Base-by-base conservation (phyloP, 306 rosid genomes). In the Rosa lucieae region DNA sequence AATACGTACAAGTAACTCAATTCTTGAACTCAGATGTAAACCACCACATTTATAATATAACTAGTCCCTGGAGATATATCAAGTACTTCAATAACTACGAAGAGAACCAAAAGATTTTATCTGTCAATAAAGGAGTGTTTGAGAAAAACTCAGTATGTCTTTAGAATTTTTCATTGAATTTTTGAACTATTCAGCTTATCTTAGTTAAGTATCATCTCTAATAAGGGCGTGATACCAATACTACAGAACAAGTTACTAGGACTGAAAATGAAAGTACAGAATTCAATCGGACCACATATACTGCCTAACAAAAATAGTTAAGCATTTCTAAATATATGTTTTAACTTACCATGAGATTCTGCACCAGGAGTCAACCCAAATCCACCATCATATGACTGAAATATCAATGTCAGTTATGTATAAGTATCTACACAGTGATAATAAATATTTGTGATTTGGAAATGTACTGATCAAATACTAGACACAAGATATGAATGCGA, bases 311-410 rank as follows among this genome's bases (percentile, higher is more conserved):
- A 75, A 53, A 47, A 66, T 32, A 78, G 15, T 18, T 58, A 43
- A 62, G 39, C 15, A 75, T 51, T 32, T 58, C 71, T 23, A 52
- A 51, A 77, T 77, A 47, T 62, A 76, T 66, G 79, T 67, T 75
- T 76, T 49, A 84, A 85, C 99, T 88, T 89, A 95, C 99, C 98
- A 42, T 95, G 99, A 80, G 99, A 95, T 86, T 95, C 99, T 65
- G 96, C 88, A 76, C 92, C 94, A 70, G 99, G 99, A 84, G 77
- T 90, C 82, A 95, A 86, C 77, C 99, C 99, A 84, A 93, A 95
- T 81, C 99, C 99, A 76, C 99, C 99, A 72, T 95, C 98, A 67
- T 93, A 95, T 78, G 97, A 93, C 99, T 95, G 85, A 82, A 87
- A 87, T 20, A 78, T 67, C 72, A 23, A 49, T 23, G 29, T 79